phyloP scores from a whole-genome alignment of 2,329 filamentous ascomycete genomes.

The Aurifilum marmelostoma region DNA sequence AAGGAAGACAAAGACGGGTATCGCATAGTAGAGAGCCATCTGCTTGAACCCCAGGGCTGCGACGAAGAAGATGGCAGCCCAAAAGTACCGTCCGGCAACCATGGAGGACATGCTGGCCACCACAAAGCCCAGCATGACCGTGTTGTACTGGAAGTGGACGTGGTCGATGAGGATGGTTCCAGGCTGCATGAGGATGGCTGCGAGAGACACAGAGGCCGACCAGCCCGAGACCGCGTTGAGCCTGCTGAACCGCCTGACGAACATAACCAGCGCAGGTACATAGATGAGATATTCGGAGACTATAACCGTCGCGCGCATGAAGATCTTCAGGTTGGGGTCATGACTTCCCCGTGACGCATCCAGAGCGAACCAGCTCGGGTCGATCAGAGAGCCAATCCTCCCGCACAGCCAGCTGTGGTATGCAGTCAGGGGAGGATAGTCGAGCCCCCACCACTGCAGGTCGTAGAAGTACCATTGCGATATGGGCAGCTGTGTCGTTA shows the following conservation, averaged over 20 bases:
- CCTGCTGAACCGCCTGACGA: constrained; percentile 79
- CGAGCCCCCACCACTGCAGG: constrained; percentile 94
- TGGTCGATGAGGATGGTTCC: constrained; percentile 91
- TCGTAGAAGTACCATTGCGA: constrained; percentile 99
- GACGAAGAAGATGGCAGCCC: constrained; percentile 94
- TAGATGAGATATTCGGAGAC: constrained; percentile 90
- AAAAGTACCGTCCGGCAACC: constrained; percentile 79
- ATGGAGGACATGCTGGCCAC: constrained; percentile 87
- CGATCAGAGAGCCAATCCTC: constrained; percentile 77
- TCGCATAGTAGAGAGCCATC: constrained; percentile 98
- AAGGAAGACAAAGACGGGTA: constrained; percentile 88
- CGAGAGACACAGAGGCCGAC: constrained; percentile 82
- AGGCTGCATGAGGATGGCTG: constrained; percentile 91
- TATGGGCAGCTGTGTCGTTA: constrained; percentile 85
- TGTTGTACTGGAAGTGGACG: constrained; percentile 97
- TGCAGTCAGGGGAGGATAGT: constrained; percentile 95
- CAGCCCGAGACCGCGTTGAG: constrained; percentile 77
- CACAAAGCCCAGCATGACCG: constrained; percentile 93
- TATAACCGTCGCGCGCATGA: constrained; percentile 92
- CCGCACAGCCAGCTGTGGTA: constrained; percentile 98
- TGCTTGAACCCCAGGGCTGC: constrained; percentile 96
- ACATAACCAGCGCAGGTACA: constrained; percentile 82
- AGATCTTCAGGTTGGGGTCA: constrained; percentile 81
- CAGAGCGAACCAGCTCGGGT: constrained; percentile 86
- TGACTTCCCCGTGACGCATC: constrained; percentile 81